These are phyloP conservation scores for Nannochloris sp. DNA, from an alignment of 139 green algal genomes.

Conservation along the genomic window DNA sequence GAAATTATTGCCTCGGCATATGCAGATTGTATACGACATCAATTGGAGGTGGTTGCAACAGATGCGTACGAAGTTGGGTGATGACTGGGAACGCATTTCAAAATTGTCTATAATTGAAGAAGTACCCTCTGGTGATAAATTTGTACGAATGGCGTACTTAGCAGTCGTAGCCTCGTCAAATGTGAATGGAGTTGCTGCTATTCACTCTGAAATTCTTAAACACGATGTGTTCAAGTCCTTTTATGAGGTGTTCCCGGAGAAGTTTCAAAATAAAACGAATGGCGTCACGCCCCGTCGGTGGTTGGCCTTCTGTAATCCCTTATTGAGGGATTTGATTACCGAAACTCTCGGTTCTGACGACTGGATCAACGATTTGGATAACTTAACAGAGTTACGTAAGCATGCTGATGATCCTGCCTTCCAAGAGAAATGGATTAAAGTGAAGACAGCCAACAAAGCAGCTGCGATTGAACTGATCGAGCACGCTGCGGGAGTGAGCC, in stretches of 20 bases:
- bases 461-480: slow-evolving; percentile 51
- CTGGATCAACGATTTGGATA: slow-evolving; percentile 83
- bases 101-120: slow-evolving; percentile 97
- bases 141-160: slow-evolving; percentile 89
- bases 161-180: slow-evolving; percentile 73
- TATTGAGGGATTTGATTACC: slow-evolving; percentile 80
- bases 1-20: slow-evolving; percentile 95
- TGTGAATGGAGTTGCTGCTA: slow-evolving; percentile 95
- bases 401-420: slow-evolving; percentile 53
- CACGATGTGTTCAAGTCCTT: slow-evolving; percentile 49
- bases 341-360: slow-evolving; percentile 73
- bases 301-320: slow-evolving; percentile 95
- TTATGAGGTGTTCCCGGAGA: slow-evolving; percentile 51
- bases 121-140: slow-evolving; percentile 55
- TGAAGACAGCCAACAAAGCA: slow-evolving; percentile 83
- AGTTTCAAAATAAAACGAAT: slow-evolving; percentile 99
- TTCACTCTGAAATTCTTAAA: slow-evolving; percentile 72
- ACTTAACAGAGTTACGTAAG: slow-evolving; percentile 38
- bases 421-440: slow-evolving; percentile 62
- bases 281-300: slow-evolving; percentile 80
- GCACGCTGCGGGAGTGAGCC: slow-evolving; percentile 53
- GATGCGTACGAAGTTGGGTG: slow-evolving; percentile 68
- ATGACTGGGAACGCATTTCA: slow-evolving; percentile 78
- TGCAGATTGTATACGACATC: slow-evolving; percentile 99
- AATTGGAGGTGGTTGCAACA: slow-evolving; percentile 95